phyloP scores from a whole-genome alignment of 2,329 filamentous ascomycete genomes.

The Onygenales sp. region DNA sequence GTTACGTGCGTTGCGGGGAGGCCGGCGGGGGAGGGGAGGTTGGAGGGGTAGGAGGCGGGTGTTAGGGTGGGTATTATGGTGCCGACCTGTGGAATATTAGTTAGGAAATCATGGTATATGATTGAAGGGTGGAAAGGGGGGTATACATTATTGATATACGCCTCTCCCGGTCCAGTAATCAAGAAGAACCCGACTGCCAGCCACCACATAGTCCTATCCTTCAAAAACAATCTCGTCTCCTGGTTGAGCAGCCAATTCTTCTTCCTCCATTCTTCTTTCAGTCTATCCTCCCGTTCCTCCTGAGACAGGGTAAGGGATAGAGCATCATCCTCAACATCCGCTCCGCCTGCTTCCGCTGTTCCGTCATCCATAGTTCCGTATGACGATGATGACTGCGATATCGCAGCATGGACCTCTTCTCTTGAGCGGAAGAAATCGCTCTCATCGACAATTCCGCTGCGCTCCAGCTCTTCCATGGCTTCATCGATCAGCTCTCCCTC shows the following conservation, averaged over 20 bases:
- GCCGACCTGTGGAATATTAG: slow-evolving; percentile 46
- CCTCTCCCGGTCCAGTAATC: slow-evolving; percentile 89
- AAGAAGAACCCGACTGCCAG: slow-evolving; percentile 86
- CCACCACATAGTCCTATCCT: slow-evolving; percentile 91
- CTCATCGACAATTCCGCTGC: slow-evolving; percentile 70
- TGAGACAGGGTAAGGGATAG: slow-evolving; percentile 7
- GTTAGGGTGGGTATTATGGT: slow-evolving; percentile 85
- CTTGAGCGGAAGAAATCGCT: slow-evolving; percentile 60
- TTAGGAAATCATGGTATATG: background rate
- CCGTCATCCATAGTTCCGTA: slow-evolving; percentile 50
- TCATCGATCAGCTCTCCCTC: slow-evolving; percentile 69
- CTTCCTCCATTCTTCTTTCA: slow-evolving; percentile 54
- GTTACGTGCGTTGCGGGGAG: slow-evolving; percentile 76
- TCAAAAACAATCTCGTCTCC: slow-evolving; percentile 75
- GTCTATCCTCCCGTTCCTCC: slow-evolving; percentile 15
- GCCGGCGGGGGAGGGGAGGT: slow-evolving; percentile 44
- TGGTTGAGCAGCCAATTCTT: slow-evolving; percentile 88
- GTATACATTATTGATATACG: slow-evolving; percentile 81
- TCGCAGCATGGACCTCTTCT: slow-evolving; percentile 30
- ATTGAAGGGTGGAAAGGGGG: background rate
- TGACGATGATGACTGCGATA: slow-evolving; percentile 8
- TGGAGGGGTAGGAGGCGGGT: slow-evolving; percentile 46
- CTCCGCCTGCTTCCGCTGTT: slow-evolving; percentile 19
- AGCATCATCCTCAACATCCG: slow-evolving; percentile 36
- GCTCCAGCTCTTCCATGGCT: slow-evolving; percentile 81